Evolutionary conservation across 495 filamentous ascomycete species (phyloP).

Genomic region (Geopyxis carbonaria): DNA sequence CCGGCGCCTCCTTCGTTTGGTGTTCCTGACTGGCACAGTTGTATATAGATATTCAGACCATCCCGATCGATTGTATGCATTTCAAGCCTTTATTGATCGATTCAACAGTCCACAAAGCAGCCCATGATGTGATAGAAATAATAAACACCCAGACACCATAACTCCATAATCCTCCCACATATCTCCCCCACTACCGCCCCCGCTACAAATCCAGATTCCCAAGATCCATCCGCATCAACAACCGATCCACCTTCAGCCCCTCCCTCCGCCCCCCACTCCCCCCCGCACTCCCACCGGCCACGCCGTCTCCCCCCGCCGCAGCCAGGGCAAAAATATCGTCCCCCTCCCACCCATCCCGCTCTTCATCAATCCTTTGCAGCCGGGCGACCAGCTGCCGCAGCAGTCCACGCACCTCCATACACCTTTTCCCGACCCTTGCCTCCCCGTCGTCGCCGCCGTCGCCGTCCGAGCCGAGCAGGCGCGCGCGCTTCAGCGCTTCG

Average conservation of each 20-base stretch:
- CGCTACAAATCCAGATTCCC: conserved; percentile 15
- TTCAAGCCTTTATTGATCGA: too few species aligned
- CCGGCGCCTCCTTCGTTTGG: too few species aligned
- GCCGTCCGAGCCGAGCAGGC: conserved; percentile 42
- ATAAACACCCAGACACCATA: too few species aligned
- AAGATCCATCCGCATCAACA: conserved; percentile 79
- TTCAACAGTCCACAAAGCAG: too few species aligned
- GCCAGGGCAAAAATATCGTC: conserved; percentile 10
- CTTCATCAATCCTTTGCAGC: conserved; percentile 30
- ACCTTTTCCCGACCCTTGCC: conserved; percentile 8
- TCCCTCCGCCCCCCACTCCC: conserved; percentile 44
- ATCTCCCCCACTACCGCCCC: too few species aligned
- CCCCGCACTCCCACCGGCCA: too few species aligned
- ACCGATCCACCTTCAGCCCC: conserved; percentile 54
- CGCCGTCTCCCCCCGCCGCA: conserved; percentile 24
- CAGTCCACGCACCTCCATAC: conserved; percentile 12
- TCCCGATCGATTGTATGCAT: too few species aligned
- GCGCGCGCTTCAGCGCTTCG: conserved; percentile 39
- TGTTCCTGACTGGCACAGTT: too few species aligned
- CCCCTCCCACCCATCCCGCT: conserved; percentile 27
- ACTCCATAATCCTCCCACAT: too few species aligned
- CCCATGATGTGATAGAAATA: too few species aligned
- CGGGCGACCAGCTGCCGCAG: conserved; percentile 13
- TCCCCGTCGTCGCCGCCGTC: conserved; percentile 19
- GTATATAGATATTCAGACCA: too few species aligned